Base-by-base conservation (phyloP, 768 basidiomycete genomes). In the Krasilnikovozyma curviuscula region DNA sequence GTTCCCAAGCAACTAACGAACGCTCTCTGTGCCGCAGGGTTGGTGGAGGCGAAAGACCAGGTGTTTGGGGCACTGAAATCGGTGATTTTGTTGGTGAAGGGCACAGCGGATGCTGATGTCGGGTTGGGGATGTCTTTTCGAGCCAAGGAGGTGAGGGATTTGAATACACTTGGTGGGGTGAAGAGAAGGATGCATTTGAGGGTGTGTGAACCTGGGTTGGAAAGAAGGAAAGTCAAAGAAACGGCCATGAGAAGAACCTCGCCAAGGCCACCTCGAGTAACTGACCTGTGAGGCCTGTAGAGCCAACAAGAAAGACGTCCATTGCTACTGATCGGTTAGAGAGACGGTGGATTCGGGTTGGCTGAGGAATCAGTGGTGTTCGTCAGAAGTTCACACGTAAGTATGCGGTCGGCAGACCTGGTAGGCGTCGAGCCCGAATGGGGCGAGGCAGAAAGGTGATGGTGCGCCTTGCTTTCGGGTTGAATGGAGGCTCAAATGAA, bases 1-100 rank as follows among this genome's bases (percentile, higher is more conserved):
- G 61, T 62, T 7, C 63, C 63, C 1, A 64, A 33, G 51, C 58
- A 59, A 14, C 52, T 53, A 14, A 61, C 53, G 32, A 59, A 62
- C 13, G 53, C 47, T 16, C 56, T 55, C 3, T 54, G 52, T 7
- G 24, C 18, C 10, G 46, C n/a, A 5, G 46, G 52, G 1, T 35
- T 42, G 34, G 47, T 14, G 56, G 51, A 35, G 55, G 52, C 1
- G 44, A n/a, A 38, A 1, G 32, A 38, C 50, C 50, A 52, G 0
- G 45, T 35, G 7, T 32, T 18, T 5, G 50, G 50, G n/a, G 29
- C 10, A 19, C 23, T 12, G 16, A 52, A 47, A 28, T 52, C 33
- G 40, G 56, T 52, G 3, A 55, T 40, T 19, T 41, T 46, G 25
- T 59, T 58, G 27, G 44, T 40, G 44, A 52, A 55, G 7, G 40